A percentile compares a stretch with the other conserved stretches of the same genome.
phyloP scores from a whole-genome alignment of 352 stramenopile genomes.

The Globisporangium barbulae region DNA sequence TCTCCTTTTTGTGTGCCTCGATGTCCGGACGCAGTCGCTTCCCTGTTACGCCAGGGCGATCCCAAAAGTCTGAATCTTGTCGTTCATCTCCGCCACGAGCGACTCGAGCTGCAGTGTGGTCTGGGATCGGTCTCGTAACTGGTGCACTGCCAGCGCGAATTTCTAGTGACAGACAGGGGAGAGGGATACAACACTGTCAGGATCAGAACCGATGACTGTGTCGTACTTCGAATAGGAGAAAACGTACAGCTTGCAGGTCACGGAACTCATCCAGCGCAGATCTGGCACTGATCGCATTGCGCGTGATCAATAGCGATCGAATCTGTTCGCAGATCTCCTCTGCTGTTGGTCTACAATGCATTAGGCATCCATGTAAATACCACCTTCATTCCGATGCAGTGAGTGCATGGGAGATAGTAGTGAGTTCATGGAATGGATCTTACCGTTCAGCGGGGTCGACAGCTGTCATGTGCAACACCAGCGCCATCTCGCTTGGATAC shows the following conservation, averaged over 20 bases:
- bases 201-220: neutral
- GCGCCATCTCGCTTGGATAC: conserved; percentile 66
- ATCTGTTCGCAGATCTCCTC: conserved; percentile 64
- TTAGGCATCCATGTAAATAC: neutral
- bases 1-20: neutral
- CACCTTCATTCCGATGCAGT: neutral
- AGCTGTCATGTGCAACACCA: conserved; percentile 77
- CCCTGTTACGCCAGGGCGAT: conserved; percentile 41
- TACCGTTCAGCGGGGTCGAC: conserved; percentile 62
- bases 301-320: conserved; percentile 36
- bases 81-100: conserved; percentile 60
- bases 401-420: neutral
- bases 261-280: conserved; percentile 61
- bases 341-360: conserved; percentile 27
- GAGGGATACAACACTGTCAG: conserved; percentile 3
- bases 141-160: conserved; percentile 47
- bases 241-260: conserved; percentile 47
- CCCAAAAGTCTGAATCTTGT: conserved; percentile 67
- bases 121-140: conserved; percentile 61
- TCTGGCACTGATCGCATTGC: conserved; percentile 31
- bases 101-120: conserved; percentile 53
- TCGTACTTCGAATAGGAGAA: neutral
- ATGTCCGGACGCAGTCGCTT: neutral
- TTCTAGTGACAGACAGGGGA: conserved; percentile 16
- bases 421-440: neutral